Percentiles rank a stretch among this genome's conserved stretches.
Evolutionary conservation across 139 green algal species (phyloP).

Genomic region (Haematococcus sp.): DNA sequence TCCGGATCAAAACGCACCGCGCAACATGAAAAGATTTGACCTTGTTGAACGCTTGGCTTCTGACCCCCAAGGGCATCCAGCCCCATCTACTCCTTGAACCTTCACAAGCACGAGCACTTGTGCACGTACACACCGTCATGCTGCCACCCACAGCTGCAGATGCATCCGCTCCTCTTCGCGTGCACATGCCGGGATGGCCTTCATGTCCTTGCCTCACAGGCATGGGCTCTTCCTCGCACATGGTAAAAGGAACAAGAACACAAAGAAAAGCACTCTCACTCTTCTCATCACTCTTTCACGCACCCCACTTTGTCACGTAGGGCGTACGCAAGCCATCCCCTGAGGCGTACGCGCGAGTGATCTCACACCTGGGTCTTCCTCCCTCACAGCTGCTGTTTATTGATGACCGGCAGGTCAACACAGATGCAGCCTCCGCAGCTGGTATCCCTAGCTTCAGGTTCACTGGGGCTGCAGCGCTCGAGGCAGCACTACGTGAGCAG

Average conservation of each 20-base stretch:
- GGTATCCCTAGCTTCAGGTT: too few relatives aligned
- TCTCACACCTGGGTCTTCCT: conserved; percentile 27
- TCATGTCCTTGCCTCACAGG: background rate
- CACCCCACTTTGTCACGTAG: conserved; percentile 21
- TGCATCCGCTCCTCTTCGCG: background rate
- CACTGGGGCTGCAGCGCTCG: too few relatives aligned
- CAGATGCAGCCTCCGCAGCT: too few relatives aligned
- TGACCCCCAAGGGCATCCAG: conserved; percentile 20
- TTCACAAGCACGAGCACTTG: background rate
- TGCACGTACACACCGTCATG: background rate
- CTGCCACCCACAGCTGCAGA: background rate
- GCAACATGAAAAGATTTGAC: conserved; percentile 27
- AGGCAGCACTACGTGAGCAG: too few relatives aligned
- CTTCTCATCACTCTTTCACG: background rate
- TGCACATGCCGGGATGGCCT: background rate
- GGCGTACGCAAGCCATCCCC: conserved; percentile 65
- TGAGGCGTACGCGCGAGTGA: conserved; percentile 46
- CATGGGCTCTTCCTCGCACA: background rate
- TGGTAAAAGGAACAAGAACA: too few relatives aligned
- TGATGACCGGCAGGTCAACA: conserved; percentile 60
- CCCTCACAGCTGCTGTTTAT: conserved; percentile 59
- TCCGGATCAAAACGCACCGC: conserved; percentile 24
- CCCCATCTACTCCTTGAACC: background rate
- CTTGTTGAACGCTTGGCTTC: conserved; percentile 59
- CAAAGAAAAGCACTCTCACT: background rate